Conservation (phyloP, 2,329 filamentous ascomycete species). For the Trichoderma lentiforme region DNA sequence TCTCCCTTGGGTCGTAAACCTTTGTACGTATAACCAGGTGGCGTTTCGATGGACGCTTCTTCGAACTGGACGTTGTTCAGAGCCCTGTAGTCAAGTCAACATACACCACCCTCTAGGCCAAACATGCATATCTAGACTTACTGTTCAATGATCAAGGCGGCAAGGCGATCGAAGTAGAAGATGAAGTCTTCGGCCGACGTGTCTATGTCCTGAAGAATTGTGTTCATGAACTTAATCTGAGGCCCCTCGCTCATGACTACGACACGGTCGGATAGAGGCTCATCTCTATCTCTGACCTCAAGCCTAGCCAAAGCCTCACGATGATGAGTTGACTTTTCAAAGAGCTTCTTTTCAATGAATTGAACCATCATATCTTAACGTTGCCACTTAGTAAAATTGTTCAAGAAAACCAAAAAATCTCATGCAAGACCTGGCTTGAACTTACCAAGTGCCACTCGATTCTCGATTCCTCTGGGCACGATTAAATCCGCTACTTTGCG, state of each 20-base stretch:
- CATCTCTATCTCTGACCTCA: conserved; percentile 66
- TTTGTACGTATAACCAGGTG: conserved; percentile 64
- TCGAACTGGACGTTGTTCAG: conserved; percentile 73
- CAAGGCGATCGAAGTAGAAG: conserved; percentile 92
- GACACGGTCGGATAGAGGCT: conserved; percentile 72
- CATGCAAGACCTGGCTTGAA: not conserved
- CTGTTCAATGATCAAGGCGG: conserved; percentile 79
- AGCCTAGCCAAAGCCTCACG: conserved; percentile 74
- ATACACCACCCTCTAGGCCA: not conserved
- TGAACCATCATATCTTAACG: conserved; percentile 80
- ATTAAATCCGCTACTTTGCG: conserved; percentile 91
- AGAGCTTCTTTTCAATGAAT: conserved; percentile 82
- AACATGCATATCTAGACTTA: conserved; percentile 31
- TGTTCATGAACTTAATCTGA: conserved; percentile 85
- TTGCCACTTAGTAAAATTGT: conserved; percentile 9
- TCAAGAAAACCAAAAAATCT: not conserved
- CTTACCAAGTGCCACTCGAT: conserved; percentile 81
- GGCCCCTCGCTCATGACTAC: conserved; percentile 70
- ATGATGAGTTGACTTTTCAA: conserved; percentile 81
- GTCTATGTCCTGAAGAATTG: conserved; percentile 77
- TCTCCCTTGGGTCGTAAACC: conserved; percentile 70
- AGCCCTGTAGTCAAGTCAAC: conserved; percentile 48
- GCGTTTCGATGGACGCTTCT: conserved; percentile 63
- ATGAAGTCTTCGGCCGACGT: conserved; percentile 87
- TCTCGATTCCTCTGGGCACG: conserved; percentile 90